These are phyloP conservation scores for Xylariaceae sp. DNA, from an alignment of 2,329 filamentous ascomycete species.

Conservation along the genomic window DNA sequence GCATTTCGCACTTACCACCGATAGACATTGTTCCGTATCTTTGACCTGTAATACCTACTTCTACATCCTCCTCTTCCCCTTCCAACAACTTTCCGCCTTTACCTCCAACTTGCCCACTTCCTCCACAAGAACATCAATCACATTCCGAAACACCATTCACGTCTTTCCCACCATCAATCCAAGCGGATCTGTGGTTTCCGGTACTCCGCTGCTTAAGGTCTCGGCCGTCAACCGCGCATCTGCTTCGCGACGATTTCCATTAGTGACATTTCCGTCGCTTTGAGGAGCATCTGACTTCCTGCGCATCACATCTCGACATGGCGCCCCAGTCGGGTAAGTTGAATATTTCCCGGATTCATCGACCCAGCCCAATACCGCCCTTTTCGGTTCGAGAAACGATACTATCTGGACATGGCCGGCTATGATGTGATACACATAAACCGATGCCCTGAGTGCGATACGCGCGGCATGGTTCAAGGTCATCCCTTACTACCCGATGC, in stretches of 20 bases:
- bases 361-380: not conserved
- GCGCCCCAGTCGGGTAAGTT: conserved; percentile 30
- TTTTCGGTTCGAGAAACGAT: not conserved
- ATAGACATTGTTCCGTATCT: not conserved
- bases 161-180: not conserved
- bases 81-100: not conserved
- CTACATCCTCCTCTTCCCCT: too few species aligned
- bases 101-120: not conserved
- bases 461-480: not conserved
- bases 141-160: too few species aligned
- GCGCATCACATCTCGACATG: conserved; percentile 20
- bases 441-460: not conserved
- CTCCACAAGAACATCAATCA: too few species aligned
- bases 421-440: too few species aligned
- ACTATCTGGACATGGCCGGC: not conserved
- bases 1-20: conserved; percentile 4
- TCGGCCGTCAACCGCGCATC: not conserved
- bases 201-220: not conserved
- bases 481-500: not conserved
- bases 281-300: conserved; percentile 1
- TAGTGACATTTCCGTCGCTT: not conserved
- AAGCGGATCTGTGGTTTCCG: not conserved
- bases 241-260: not conserved
- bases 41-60: too few species aligned
- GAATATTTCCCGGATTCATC: not conserved